Conservation (phyloP, 345 rosid genomes). For the Cardiospermum halicacabum region DNA sequence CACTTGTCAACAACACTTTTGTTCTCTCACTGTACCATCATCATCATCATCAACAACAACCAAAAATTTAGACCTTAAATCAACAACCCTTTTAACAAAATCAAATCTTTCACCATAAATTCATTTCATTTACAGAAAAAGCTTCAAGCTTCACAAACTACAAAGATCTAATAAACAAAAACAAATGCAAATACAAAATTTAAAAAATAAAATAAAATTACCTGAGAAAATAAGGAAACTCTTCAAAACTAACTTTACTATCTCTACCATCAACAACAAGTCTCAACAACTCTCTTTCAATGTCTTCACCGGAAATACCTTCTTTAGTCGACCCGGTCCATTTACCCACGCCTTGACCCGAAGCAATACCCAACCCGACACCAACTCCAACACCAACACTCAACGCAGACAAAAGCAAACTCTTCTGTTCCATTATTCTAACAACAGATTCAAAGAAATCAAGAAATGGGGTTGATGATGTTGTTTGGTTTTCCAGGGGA, state of each 20-base stretch:
- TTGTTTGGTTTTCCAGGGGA: neutral
- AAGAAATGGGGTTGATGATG: neutral
- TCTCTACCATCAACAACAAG: constrained; percentile 66
- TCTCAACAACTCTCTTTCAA: constrained; percentile 78
- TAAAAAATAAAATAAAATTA: constrained; percentile 14
- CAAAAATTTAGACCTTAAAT: too few species aligned
- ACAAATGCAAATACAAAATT: neutral
- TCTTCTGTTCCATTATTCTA: constrained; percentile 69
- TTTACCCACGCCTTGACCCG: constrained; percentile 60
- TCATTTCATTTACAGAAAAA: constrained; percentile 1
- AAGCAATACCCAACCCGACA: constrained; percentile 77
- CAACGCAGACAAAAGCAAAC: constrained; percentile 66
- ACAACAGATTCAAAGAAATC: constrained; percentile 5
- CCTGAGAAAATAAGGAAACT: constrained; percentile 92
- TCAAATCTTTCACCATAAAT: neutral
- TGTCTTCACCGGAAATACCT: constrained; percentile 54
- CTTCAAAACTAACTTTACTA: constrained; percentile 58
- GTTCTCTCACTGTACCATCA: constrained; percentile 91
- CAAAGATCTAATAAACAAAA: constrained; percentile 7
- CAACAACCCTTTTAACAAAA: neutral
- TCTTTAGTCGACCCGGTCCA: constrained; percentile 46
- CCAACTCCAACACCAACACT: constrained; percentile 88
- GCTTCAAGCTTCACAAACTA: constrained; percentile 13
- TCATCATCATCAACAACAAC: constrained; percentile 19
- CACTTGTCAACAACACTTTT: constrained; percentile 61